Evolutionary conservation across 2,329 filamentous ascomycete species (phyloP).

Genomic region (Tolypocladium inflatum): DNA sequence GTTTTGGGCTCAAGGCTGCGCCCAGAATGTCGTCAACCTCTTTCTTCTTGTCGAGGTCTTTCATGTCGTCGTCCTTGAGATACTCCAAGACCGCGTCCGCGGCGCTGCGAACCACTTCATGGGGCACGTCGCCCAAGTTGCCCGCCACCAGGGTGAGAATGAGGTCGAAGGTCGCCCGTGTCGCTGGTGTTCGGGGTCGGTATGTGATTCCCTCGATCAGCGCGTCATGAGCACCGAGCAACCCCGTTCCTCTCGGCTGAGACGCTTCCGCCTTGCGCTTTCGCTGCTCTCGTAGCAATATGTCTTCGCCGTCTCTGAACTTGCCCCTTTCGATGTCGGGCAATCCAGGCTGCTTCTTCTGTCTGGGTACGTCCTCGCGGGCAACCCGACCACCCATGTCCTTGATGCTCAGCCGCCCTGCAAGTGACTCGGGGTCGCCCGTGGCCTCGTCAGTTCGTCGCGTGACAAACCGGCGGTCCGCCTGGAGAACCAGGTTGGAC

Average conservation of each 20-base stretch:
- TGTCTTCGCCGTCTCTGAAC: constrained; percentile 72
- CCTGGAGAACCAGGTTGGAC: constrained; percentile 99
- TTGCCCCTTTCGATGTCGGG: constrained; percentile 65
- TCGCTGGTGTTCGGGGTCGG: constrained; percentile 82
- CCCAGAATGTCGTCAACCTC: constrained; percentile 91
- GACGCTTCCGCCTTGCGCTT: constrained; percentile 70
- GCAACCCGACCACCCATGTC: constrained; percentile 88
- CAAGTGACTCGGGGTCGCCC: constrained; percentile 93
- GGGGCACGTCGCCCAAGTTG: constrained; percentile 84
- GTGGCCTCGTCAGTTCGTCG: constrained; percentile 90
- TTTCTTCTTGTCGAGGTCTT: constrained; percentile 97
- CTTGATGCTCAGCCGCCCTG: constrained; percentile 82
- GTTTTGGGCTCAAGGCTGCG: constrained; percentile 69
- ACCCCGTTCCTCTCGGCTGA: constrained; percentile 62
- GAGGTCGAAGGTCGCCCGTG: constrained; percentile 86
- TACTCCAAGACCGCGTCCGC: constrained; percentile 87
- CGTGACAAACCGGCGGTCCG: constrained; percentile 90
- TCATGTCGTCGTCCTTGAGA: constrained; percentile 89
- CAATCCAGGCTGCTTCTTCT: constrained; percentile 63
- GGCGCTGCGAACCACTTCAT: constrained; percentile 85
- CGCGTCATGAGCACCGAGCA: constrained; percentile 76
- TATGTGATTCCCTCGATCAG: constrained; percentile 88
- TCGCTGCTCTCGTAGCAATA: constrained; percentile 72
- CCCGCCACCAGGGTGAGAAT: constrained; percentile 85
- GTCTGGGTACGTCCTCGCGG: constrained; percentile 69